These are phyloP conservation scores for Elsinoe batatas DNA, from an alignment of 2,329 filamentous ascomycete genomes.

Conservation along the genomic window DNA sequence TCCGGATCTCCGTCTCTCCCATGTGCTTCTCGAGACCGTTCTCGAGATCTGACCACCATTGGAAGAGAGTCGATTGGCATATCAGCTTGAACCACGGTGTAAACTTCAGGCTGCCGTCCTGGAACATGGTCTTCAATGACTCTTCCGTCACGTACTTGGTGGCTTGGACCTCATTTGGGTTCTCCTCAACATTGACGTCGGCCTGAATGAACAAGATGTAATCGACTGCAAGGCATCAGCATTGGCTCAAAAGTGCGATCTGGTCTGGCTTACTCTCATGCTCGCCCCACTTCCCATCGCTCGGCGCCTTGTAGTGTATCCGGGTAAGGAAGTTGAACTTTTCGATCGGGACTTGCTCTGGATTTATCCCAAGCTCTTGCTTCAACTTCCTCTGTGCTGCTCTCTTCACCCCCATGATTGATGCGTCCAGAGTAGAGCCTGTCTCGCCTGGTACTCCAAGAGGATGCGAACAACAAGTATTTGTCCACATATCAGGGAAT, in stretches of 20 bases:
- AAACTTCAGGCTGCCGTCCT: constrained; percentile 70
- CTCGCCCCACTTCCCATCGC: constrained; percentile 96
- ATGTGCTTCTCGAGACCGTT: constrained; percentile 72
- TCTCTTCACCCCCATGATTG: constrained; percentile 76
- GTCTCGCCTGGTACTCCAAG: constrained; percentile 87
- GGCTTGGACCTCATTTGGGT: constrained; percentile 80
- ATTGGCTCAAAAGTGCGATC: not conserved
- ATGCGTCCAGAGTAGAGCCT: constrained; percentile 67
- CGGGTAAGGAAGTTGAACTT: constrained; percentile 89
- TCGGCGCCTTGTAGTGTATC: constrained; percentile 97
- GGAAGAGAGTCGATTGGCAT: constrained; percentile 92
- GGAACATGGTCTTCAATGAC: constrained; percentile 75
- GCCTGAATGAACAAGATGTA: constrained; percentile 98
- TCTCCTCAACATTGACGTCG: constrained; percentile 72
- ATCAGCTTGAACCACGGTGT: constrained; percentile 99
- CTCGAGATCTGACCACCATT: constrained; percentile 90
- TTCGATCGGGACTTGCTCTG: constrained; percentile 78
- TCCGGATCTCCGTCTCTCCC: constrained; percentile 76
- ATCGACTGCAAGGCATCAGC: constrained; percentile 55
- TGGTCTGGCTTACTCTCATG: constrained; percentile 68
- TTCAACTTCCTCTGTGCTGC: constrained; percentile 89
- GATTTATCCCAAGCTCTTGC: constrained; percentile 88
- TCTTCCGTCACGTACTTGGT: constrained; percentile 75
- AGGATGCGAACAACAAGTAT: constrained; percentile 98
- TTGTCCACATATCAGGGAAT: constrained; percentile 99